Base-by-base conservation (phyloP, 345 rosid genomes). In the Psidium guajava region DNA sequence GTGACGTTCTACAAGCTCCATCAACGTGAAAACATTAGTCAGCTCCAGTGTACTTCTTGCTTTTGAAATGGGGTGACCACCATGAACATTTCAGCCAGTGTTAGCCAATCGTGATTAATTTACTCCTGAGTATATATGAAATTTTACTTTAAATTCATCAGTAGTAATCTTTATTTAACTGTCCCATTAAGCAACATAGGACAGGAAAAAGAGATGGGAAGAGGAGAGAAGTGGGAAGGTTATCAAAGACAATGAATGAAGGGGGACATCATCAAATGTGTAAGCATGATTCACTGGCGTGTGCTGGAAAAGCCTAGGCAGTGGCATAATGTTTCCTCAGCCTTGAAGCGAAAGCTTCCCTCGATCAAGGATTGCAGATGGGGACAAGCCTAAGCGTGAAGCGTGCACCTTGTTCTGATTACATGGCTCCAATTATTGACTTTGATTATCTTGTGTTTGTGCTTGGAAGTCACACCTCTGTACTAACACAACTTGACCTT, bases 311-410 rank as follows among this genome's bases (percentile, higher is more conserved):
- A 64, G 77, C 77, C 18, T 10, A 22, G 44, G 44, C 28, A 18
- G 22, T 16, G 3, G 24, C 77, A 40, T 64, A 32, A 64, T 40
- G 16, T 32, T 64, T 64, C 77, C 44, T 32, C 77, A 64, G 77
- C 24, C 83, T 82, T 82, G 42, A 82, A 82, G 77, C 77, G 80
- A 44, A 56, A 54, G 24, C 40, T 47, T 27, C 86, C 12, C 86
- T 52, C 40, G 24, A 85, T 75, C 54, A 42, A 77, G 53, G 82
- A 47, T 54, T 73, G 44, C 77, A 64, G 44, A 32, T 16, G 32
- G 77, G 32, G 83, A 42, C 83, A 56, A 85, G 24, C 84, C 82
- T 85, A 24, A 40, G 54, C 84, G 53, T 51, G 77, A 85, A 85
- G 87, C 84, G 61, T 57, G 50, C 64, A 20, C 84, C 75, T 69